phyloP scores from a whole-genome alignment of 768 basidiomycete genomes.

The Leucocoprinus leucothites region DNA sequence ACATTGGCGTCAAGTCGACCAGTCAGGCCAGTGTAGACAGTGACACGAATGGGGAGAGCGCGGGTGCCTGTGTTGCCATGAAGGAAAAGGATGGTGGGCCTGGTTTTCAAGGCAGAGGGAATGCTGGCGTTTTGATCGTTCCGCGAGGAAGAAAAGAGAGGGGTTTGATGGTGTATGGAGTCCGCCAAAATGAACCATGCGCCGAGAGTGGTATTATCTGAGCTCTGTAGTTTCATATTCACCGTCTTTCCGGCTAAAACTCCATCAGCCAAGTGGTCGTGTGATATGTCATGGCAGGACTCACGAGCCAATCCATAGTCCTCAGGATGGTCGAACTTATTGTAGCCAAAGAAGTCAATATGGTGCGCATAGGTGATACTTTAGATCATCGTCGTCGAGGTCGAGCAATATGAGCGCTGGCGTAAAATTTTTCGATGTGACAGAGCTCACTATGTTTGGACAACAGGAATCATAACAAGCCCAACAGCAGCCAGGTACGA shows the following conservation, averaged over 20 bases:
- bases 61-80: constrained; percentile 75
- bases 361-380: constrained; percentile 39
- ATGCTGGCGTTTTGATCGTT: constrained; percentile 33
- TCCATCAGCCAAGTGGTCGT: too few relatives aligned
- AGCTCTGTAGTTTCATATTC: constrained; percentile 54
- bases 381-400: neutral
- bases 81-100: constrained; percentile 66
- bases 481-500: constrained; percentile 24
- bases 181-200: constrained; percentile 66
- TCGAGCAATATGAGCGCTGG: neutral
- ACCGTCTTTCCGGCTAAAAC: constrained; percentile 58
- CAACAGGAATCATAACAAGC: constrained; percentile 34
- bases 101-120: constrained; percentile 22
- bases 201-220: constrained; percentile 63
- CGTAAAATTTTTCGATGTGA: neutral
- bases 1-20: constrained; percentile 55
- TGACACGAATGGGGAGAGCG: constrained; percentile 48
- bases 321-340: constrained; percentile 36
- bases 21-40: constrained; percentile 46
- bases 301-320: constrained; percentile 40
- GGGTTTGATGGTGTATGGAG: constrained; percentile 37
- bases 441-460: constrained; percentile 34
- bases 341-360: constrained; percentile 31
- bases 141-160: constrained; percentile 16
- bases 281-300: constrained; percentile 9